Evolutionary conservation across 164 flowering plant species (phyloP).

Genomic region (Nelumbo lutea): DNA sequence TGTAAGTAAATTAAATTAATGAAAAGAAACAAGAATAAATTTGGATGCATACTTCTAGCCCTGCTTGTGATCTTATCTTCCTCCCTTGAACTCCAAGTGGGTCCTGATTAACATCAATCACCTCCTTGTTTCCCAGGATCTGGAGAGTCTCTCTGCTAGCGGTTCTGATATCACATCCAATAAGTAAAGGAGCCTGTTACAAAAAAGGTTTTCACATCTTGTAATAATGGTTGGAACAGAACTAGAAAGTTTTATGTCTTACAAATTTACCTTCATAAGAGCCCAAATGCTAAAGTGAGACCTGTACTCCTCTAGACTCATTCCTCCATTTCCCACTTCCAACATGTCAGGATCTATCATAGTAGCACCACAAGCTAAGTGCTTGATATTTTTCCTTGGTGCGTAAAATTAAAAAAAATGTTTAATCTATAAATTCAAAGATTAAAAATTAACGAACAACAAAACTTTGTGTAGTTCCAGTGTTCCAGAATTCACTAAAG

Average conservation of each 20-base stretch:
- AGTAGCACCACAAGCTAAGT: not conserved
- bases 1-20: not conserved
- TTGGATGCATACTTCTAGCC: slow-evolving; percentile 32
- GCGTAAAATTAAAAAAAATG: too few species aligned
- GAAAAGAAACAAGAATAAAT: not conserved
- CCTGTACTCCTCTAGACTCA: slow-evolving; percentile 40
- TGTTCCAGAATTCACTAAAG: not conserved
- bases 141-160: slow-evolving; percentile 29
- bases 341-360: slow-evolving; percentile 52
- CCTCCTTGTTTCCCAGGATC: slow-evolving; percentile 44
- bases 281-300: slow-evolving; percentile 61
- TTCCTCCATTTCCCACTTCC: slow-evolving; percentile 58
- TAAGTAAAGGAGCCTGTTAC: slow-evolving; percentile 42
- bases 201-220: not conserved
- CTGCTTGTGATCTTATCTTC: slow-evolving; percentile 31
- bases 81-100: slow-evolving; percentile 42
- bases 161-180: slow-evolving; percentile 44
- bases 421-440: too few species aligned
- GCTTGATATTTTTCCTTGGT: not conserved
- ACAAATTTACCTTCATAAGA: slow-evolving; percentile 32
- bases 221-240: not conserved
- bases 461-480: too few species aligned
- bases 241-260: not conserved
- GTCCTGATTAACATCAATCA: slow-evolving; percentile 48
- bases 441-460: too few species aligned